A percentile compares a stretch with the other conserved stretches of the same genome.
phyloP scores from a whole-genome alignment of 140 eudicot species.

The Stevia rebaudiana region DNA sequence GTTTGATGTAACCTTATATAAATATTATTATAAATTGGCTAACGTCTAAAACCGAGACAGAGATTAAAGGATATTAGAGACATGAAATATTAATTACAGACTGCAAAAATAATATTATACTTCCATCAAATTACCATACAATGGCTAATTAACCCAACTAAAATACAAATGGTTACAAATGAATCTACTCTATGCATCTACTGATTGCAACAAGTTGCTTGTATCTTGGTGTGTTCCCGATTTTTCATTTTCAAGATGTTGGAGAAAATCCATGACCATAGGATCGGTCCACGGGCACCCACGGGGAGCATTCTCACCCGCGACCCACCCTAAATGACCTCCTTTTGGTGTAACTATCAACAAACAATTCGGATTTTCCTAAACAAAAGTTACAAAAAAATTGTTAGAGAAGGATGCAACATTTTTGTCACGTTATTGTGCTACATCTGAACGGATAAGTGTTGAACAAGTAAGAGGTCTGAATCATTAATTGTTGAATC shows the following conservation, averaged over 20 bases:
- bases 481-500: too few species aligned
- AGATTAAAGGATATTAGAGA: neutral
- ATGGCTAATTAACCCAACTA: neutral
- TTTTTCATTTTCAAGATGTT: conserved; percentile 45
- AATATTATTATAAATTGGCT: neutral
- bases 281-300: conserved; percentile 98
- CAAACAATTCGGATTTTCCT: conserved; percentile 71
- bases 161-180: conserved; percentile 12
- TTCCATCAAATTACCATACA: neutral
- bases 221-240: conserved; percentile 15
- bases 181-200: conserved; percentile 18
- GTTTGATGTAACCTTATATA: neutral
- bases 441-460: too few species aligned
- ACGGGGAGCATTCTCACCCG: conserved; percentile 66
- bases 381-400: conserved; percentile 7
- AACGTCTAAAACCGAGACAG: neutral
- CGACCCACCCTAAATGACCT: conserved; percentile 95
- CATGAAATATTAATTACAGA: neutral
- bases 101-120: conserved; percentile 10
- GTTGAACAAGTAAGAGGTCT: too few species aligned
- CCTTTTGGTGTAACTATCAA: conserved; percentile 85
- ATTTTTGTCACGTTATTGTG: neutral
- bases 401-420: neutral
- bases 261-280: conserved; percentile 76
- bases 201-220: neutral